Conservation (phyloP, 2,329 filamentous ascomycete species). For the Boeremia lycopersici region DNA sequence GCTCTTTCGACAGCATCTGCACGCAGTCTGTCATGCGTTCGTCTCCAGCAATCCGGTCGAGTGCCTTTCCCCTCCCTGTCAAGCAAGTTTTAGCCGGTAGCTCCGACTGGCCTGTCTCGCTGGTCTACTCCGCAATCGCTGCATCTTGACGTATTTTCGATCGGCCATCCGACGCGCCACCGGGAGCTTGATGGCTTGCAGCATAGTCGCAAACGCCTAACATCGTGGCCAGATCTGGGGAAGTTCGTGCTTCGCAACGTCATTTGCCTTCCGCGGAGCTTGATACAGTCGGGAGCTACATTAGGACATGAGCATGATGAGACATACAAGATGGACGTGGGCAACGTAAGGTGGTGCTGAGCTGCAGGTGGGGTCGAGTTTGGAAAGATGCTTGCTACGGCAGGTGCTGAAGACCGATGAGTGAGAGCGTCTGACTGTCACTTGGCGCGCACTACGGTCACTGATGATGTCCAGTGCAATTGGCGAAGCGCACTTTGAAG, state of each 20-base stretch:
- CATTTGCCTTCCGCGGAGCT: background rate
- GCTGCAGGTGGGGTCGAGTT: background rate
- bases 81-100: slow-evolving; percentile 14
- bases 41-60: slow-evolving; percentile 5
- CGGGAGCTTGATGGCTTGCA: slow-evolving; percentile 9
- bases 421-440: background rate
- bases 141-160: slow-evolving; percentile 11
- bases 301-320: background rate
- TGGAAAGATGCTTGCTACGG: background rate
- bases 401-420: background rate
- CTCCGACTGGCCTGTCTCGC: slow-evolving; percentile 11
- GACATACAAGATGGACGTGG: background rate
- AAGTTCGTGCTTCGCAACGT: background rate
- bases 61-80: slow-evolving; percentile 6
- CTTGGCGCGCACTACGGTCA: background rate
- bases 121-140: slow-evolving; percentile 10
- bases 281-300: background rate
- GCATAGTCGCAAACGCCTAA: slow-evolving; percentile 1
- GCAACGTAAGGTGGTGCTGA: background rate
- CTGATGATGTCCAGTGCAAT: background rate
- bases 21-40: slow-evolving; percentile 6
- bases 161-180: slow-evolving; percentile 2
- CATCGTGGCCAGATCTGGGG: background rate
- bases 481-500: background rate
- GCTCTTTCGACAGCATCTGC: slow-evolving; percentile 1